These are phyloP conservation scores for Candida golubevii DNA, from an alignment of 805 yeast species.

Conservation along the genomic window DNA sequence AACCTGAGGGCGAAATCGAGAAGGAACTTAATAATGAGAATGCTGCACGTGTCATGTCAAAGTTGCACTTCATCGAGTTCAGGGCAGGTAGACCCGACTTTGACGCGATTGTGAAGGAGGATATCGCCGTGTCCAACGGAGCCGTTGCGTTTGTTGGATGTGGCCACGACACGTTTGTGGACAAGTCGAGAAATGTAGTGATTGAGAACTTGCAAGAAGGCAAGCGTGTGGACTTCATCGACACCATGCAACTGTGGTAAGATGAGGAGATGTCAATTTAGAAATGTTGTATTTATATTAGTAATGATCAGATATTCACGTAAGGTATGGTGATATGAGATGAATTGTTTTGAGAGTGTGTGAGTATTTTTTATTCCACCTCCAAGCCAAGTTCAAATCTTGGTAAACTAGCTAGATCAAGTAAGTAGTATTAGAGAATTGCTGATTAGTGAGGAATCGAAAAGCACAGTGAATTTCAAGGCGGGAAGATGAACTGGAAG, in stretches of 20 bases:
- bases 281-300: too few species aligned
- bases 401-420: too few species aligned
- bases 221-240: constrained; percentile 62
- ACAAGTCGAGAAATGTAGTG: constrained; percentile 47
- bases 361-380: too few species aligned
- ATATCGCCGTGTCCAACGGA: constrained; percentile 34
- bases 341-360: too few species aligned
- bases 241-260: constrained; percentile 70
- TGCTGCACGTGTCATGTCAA: constrained; percentile 17
- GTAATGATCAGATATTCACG: too few species aligned
- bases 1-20: constrained; percentile 2
- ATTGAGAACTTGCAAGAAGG: constrained; percentile 36
- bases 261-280: constrained; percentile 15
- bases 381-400: too few species aligned
- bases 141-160: constrained; percentile 52
- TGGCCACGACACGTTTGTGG: constrained; percentile 61
- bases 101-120: constrained; percentile 29
- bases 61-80: constrained; percentile 37
- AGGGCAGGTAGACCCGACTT: constrained; percentile 43
- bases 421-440: too few species aligned
- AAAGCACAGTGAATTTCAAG: too few species aligned
- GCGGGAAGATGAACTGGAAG: too few species aligned
- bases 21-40: constrained; percentile 8
- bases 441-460: too few species aligned
- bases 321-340: too few species aligned